Evolutionary conservation across 1,284 basidiomycete species (phyloP).

Genomic region (Cutaneotrichosporon cutaneum): DNA sequence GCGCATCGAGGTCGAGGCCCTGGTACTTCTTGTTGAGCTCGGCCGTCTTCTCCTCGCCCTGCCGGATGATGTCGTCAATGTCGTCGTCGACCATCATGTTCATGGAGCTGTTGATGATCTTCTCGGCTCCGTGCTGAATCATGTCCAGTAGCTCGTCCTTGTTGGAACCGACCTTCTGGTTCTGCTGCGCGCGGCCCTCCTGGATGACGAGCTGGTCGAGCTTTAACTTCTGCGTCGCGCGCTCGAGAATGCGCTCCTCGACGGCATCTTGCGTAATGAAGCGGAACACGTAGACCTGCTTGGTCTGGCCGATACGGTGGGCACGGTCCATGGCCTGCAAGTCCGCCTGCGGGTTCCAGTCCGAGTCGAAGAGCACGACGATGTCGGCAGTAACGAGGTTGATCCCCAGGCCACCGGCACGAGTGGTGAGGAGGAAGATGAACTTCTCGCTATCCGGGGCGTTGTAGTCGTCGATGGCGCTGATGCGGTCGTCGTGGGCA

Average conservation of each 20-base stretch:
- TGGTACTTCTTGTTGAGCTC: constrained; percentile 92
- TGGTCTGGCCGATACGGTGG: constrained; percentile 97
- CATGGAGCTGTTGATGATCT: constrained; percentile 76
- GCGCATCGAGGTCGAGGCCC: constrained; percentile 85
- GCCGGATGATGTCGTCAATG: constrained; percentile 88
- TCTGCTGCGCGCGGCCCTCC: constrained; percentile 70
- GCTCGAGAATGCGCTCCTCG: constrained; percentile 94
- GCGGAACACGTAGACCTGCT: constrained; percentile 97
- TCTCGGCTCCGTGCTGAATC: constrained; percentile 97
- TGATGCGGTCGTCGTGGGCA: constrained; percentile 92
- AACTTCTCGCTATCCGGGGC: constrained; percentile 93
- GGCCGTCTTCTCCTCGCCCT: constrained; percentile 86
- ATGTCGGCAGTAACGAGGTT: constrained; percentile 94
- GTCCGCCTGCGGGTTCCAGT: constrained; percentile 99
- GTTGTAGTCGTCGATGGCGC: constrained; percentile 97
- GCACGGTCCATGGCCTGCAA: constrained; percentile 99
- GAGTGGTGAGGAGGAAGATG: constrained; percentile 93
- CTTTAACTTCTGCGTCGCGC: constrained; percentile 93
- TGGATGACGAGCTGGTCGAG: constrained; percentile 98
- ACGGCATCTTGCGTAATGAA: constrained; percentile 96
- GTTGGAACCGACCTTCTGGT: constrained; percentile 66
- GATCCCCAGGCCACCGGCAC: constrained; percentile 97
- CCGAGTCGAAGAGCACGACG: constrained; percentile 95
- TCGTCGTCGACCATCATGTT: constrained; percentile 81
- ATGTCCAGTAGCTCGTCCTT: constrained; percentile 98